phyloP scores from a whole-genome alignment of 805 yeast genomes.

The Candida ovalis region DNA sequence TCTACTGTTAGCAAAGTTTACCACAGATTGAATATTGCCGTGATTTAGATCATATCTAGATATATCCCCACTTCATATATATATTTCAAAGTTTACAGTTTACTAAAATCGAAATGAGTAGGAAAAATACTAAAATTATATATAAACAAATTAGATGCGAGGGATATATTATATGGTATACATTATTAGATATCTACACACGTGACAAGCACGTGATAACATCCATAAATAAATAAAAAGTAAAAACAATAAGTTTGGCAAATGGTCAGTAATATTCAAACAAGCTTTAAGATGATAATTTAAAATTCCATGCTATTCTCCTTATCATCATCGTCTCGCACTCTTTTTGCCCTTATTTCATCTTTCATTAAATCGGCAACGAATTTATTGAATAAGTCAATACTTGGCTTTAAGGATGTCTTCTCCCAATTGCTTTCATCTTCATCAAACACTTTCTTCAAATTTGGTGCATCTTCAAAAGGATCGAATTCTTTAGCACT shows the following conservation, averaged over 20 bases:
- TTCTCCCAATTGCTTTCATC: slow-evolving; percentile 57
- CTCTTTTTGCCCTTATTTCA: slow-evolving; percentile 42
- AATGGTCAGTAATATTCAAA: too few species aligned
- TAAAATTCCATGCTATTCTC: slow-evolving; percentile 21
- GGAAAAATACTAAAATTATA: too few species aligned
- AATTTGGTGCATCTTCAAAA: slow-evolving; percentile 65
- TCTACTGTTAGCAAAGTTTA: too few species aligned
- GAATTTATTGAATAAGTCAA: slow-evolving; percentile 60
- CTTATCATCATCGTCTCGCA: slow-evolving; percentile 26
- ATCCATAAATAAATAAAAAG: neutral
- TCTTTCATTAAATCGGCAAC: slow-evolving; percentile 55
- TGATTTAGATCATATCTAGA: too few species aligned
- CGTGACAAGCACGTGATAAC: too few species aligned
- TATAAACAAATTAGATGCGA: too few species aligned
- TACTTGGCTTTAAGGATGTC: slow-evolving; percentile 68
- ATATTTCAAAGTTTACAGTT: too few species aligned
- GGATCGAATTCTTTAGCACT: slow-evolving; percentile 62
- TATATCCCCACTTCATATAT: too few species aligned
- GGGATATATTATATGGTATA: too few species aligned
- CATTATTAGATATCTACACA: too few species aligned
- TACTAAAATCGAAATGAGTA: too few species aligned
- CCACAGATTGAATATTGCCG: too few species aligned
- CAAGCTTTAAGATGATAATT: neutral
- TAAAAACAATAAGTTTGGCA: neutral
- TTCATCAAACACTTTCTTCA: slow-evolving; percentile 60